Evolutionary conservation across 768 basidiomycete genomes (phyloP), one percentile per base, ranked within the genome.

Genomic region (Tephrocybe rancida): DNA sequence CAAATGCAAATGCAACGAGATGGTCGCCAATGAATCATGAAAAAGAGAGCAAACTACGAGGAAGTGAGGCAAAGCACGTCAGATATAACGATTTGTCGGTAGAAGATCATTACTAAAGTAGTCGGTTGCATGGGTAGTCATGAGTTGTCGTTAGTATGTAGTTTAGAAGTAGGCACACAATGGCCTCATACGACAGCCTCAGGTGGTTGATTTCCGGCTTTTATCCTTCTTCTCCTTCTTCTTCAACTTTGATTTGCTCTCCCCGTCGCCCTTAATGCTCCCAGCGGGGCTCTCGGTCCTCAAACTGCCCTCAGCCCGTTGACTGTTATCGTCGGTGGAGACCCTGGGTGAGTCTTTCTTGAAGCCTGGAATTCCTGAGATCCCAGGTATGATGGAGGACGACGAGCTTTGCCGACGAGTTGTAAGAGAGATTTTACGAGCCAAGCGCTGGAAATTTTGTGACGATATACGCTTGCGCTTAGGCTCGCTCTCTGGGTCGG

Each of bases 401-500:
- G 77, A 80, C 27, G 77, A 80, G 32, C 79, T 81, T 57, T 82
- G 80, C 24, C 85, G 80, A 42, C 81, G 78, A 0, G 85, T 80
- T 25, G 75, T 80, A 39, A 89, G 68, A 9, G 90, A 91, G 50
- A 93, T 86, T 56, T 83, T 77, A 55, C 89, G 76, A 14, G 90
- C 91, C 32, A 93, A 65, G 16, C 89, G 81, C 66, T 91, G 89
- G 76, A 94, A 90, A 63, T 92, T 92, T 66, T 94, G 91, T 24
- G 89, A 88, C 8, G 89, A 86, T 53, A 89, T 90, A 18, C 89
- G 82, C 65, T 87, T 90, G 56, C 90, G 78, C 73, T 90, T 91
- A 29, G 83, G 83, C 62, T 90, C 90, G n/a, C 80, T 65, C 3
- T 88, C 88, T 1, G 78, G 78, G 62, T 91, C 88, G 5, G 90